Conservation (phyloP, 768 basidiomycete genomes). For the Artomyces pyxidatus region DNA sequence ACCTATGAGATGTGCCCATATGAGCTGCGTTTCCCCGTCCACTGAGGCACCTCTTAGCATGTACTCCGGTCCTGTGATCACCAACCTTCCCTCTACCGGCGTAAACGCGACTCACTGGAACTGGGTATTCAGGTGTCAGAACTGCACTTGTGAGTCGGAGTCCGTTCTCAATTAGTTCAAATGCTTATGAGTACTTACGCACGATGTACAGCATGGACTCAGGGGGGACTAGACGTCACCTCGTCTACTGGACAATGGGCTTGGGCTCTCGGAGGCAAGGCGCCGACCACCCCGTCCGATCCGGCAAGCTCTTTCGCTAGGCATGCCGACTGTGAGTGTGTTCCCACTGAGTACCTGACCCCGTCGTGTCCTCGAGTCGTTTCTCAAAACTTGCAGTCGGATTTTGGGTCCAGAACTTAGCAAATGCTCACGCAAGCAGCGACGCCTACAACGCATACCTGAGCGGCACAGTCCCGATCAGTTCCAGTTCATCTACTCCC, state of each 20-base stretch:
- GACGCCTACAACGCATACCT: constrained; percentile 43
- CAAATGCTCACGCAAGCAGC: constrained; percentile 31
- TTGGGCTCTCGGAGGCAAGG: constrained; percentile 39
- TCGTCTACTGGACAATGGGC: constrained; percentile 37
- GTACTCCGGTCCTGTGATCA: constrained; percentile 43
- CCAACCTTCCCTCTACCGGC: constrained; percentile 38
- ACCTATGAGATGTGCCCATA: not conserved
- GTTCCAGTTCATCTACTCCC: constrained; percentile 21
- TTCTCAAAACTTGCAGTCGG: constrained; percentile 41
- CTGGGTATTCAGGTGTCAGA: constrained; percentile 60
- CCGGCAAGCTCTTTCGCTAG: constrained; percentile 43
- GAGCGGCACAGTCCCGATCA: constrained; percentile 33
- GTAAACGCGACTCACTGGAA: constrained; percentile 60
- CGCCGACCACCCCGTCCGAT: constrained; percentile 42
- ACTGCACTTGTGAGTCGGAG: constrained; percentile 45
- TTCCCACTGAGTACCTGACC: not conserved
- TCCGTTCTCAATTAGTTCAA: not conserved
- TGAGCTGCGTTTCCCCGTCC: not conserved
- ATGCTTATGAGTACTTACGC: not conserved
- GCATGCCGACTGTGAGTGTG: constrained; percentile 48
- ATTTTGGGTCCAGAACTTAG: constrained; percentile 47
- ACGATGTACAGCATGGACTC: constrained; percentile 30
- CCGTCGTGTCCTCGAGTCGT: not conserved
- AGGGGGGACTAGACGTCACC: constrained; percentile 29
- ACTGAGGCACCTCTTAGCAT: constrained; percentile 20